Percentiles rank a stretch among this genome's conserved stretches.
Conservation (phyloP, 768 basidiomycete species). For the Suillus plorans region DNA sequence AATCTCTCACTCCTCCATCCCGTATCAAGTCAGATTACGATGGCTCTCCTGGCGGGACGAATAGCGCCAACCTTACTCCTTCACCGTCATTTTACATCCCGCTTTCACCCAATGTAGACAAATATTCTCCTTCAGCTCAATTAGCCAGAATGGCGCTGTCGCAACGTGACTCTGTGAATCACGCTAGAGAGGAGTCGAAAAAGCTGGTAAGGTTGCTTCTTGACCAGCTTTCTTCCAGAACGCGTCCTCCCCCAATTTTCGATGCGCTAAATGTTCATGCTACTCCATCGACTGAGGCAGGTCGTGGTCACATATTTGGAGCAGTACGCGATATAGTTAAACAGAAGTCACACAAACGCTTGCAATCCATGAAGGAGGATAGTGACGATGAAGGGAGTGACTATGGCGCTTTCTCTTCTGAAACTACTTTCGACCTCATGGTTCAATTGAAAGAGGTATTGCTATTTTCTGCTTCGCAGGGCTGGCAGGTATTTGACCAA, state of each 20-base stretch:
- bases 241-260: conserved; percentile 52
- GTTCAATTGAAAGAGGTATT: conserved; percentile 61
- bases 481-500: conserved; percentile 66
- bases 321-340: conserved; percentile 46
- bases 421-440: conserved; percentile 64
- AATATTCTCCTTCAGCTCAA: conserved; percentile 23
- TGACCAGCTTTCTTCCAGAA: conserved; percentile 57
- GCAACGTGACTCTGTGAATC: conserved; percentile 28
- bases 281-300: conserved; percentile 28
- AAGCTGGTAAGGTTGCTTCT: conserved; percentile 70
- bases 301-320: conserved; percentile 43
- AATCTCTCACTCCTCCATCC: conserved; percentile 5
- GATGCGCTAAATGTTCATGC: conserved; percentile 36
- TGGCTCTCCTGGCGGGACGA: background rate
- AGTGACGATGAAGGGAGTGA: conserved; percentile 40
- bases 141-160: conserved; percentile 18
- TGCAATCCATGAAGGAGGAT: conserved; percentile 12
- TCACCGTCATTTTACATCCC: conserved; percentile 31
- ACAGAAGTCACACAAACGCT: conserved; percentile 23
- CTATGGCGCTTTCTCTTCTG: conserved; percentile 54
- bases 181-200: conserved; percentile 59
- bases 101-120: conserved; percentile 22
- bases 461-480: conserved; percentile 50
- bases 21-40: background rate
- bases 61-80: conserved; percentile 17